phyloP scores from a whole-genome alignment of 2,329 filamentous ascomycete species.

The Neocucurbitaria cava region DNA sequence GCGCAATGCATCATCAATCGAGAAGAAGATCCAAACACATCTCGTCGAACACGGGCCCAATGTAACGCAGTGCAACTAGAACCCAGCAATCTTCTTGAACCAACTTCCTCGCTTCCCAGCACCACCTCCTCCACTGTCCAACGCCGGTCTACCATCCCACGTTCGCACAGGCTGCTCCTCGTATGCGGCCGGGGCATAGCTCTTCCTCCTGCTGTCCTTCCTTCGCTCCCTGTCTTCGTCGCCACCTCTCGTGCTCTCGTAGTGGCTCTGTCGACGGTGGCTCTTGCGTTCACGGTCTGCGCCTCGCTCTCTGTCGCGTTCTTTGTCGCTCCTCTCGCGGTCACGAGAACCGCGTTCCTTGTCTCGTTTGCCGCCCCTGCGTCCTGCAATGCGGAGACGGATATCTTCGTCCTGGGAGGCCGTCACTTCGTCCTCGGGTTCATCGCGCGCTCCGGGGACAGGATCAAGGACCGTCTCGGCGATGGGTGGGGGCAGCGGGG shows the following conservation, averaged over 20 bases:
- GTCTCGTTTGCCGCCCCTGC: constrained; percentile 37
- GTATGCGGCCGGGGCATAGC: constrained; percentile 38
- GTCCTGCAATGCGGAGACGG: constrained; percentile 44
- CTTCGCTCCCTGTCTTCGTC: constrained; percentile 32
- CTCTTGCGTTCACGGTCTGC: constrained; percentile 33
- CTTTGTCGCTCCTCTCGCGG: constrained; percentile 32
- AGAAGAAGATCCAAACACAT: not conserved
- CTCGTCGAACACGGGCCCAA: not conserved
- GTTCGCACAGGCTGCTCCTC: constrained; percentile 44
- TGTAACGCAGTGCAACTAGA: constrained; percentile 14
- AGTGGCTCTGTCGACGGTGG: constrained; percentile 34
- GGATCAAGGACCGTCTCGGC: constrained; percentile 57
- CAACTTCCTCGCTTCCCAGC: constrained; percentile 53
- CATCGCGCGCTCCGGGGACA: constrained; percentile 32
- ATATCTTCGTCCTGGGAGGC: constrained; percentile 50
- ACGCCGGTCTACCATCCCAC: constrained; percentile 51
- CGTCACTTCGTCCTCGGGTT: constrained; percentile 42
- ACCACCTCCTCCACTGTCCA: constrained; percentile 21
- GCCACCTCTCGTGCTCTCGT: constrained; percentile 27
- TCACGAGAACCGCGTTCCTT: constrained; percentile 40
- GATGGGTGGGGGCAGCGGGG: constrained; percentile 55
- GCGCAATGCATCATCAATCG: constrained; percentile 15
- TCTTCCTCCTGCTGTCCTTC: constrained; percentile 37
- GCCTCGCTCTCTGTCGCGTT: constrained; percentile 32
- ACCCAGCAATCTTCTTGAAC: constrained; percentile 55